Conservation (phyloP, 768 basidiomycete genomes). For the Pluteus cervinus region DNA sequence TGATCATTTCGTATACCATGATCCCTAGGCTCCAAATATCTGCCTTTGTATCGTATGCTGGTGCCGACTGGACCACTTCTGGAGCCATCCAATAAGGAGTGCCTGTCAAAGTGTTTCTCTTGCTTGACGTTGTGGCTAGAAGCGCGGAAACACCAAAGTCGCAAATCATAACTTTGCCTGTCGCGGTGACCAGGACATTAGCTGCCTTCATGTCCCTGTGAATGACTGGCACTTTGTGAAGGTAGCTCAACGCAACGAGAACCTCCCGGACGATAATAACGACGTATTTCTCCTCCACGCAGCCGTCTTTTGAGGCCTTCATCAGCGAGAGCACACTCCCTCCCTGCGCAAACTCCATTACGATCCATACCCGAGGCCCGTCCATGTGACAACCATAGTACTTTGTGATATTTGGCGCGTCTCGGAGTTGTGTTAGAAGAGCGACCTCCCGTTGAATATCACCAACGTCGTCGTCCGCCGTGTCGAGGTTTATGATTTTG, state of each 20-base stretch:
- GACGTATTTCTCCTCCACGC: constrained; percentile 86
- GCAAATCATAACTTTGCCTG: constrained; percentile 91
- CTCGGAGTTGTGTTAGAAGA: constrained; percentile 82
- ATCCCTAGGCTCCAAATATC: constrained; percentile 99
- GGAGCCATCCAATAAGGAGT: constrained; percentile 99
- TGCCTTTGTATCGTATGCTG: constrained; percentile 95
- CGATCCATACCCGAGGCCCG: constrained; percentile 96
- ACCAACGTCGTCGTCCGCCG: constrained; percentile 90
- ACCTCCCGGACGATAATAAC: constrained; percentile 87
- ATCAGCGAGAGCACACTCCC: constrained; percentile 92
- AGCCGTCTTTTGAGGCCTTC: constrained; percentile 72
- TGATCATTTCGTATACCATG: constrained; percentile 93
- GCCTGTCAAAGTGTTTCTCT: constrained; percentile 93
- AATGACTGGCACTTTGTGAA: constrained; percentile 92
- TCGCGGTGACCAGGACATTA: constrained; percentile 85
- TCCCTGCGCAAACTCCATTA: constrained; percentile 96
- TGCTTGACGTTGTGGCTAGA: constrained; percentile 76
- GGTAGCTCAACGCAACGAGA: constrained; percentile 77
- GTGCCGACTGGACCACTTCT: constrained; percentile 84
- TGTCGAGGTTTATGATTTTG: constrained; percentile 99
- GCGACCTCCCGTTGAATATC: constrained; percentile 97
- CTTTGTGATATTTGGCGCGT: constrained; percentile 86
- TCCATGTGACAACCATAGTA: constrained; percentile 97
- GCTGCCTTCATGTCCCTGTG: constrained; percentile 98
- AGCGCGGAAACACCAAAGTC: constrained; percentile 98